A percentile compares a stretch with the other conserved stretches of the same genome.
phyloP scores from a whole-genome alignment of 148 eudicot genomes.

The Camellia sinensis region DNA sequence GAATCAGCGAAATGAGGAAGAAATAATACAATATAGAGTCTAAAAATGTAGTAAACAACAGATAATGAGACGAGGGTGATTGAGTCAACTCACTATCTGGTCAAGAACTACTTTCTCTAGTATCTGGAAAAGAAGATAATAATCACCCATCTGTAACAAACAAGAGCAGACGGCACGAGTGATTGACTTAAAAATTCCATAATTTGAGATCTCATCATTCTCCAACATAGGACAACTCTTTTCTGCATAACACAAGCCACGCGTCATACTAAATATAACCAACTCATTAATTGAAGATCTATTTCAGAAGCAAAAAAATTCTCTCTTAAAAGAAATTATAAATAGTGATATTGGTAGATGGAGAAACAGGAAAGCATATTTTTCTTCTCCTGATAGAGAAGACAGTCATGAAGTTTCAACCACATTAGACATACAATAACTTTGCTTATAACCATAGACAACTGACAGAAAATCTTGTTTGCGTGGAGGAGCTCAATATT shows the following conservation, averaged over 20 bases:
- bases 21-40: neutral
- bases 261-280: neutral
- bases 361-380: neutral
- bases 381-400: neutral
- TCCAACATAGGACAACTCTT: constrained; percentile 24
- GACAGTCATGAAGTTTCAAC: neutral
- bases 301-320: neutral
- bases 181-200: constrained; percentile 44
- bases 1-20: neutral
- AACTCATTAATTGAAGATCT: neutral
- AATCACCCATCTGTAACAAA: constrained; percentile 77
- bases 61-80: constrained; percentile 8
- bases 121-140: constrained; percentile 54
- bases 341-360: neutral
- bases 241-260: constrained; percentile 41
- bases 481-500: no score
- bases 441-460: neutral
- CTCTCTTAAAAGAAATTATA: neutral
- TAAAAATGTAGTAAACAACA: neutral
- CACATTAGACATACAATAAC: neutral
- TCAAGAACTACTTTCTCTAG: constrained; percentile 61
- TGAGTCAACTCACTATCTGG: constrained; percentile 53
- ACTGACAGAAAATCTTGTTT: neutral
- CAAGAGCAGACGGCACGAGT: constrained; percentile 58
- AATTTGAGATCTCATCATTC: constrained; percentile 35